Evolutionary conservation across 441 rosid genomes (phyloP).

Genomic region (Gossypium gossypioides): DNA sequence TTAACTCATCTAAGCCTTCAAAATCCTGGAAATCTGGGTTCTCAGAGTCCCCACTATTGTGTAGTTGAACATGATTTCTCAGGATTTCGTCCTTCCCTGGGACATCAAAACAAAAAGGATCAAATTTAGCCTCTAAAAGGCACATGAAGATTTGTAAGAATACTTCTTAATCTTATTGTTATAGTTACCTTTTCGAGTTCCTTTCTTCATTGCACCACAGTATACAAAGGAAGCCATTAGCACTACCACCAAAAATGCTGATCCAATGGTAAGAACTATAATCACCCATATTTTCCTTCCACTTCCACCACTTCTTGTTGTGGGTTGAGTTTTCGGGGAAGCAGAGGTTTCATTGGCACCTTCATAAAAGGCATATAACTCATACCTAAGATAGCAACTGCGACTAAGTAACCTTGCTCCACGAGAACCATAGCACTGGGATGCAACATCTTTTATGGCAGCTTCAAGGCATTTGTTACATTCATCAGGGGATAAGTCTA

Average conservation of each 20-base stretch:
- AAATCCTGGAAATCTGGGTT: not conserved
- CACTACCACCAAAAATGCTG: not conserved
- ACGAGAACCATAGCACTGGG: not conserved
- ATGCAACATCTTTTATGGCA: not conserved
- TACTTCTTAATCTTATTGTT: not conserved
- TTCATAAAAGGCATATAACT: slow-evolving; percentile 17
- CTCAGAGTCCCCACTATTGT: not conserved
- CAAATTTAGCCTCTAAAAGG: not conserved
- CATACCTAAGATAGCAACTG: slow-evolving; percentile 26
- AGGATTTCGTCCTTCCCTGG: slow-evolving; percentile 7
- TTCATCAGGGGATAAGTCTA: slow-evolving; percentile 15
- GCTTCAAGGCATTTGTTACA: slow-evolving; percentile 19
- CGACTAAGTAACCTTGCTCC: slow-evolving; percentile 17
- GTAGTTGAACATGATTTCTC: not conserved
- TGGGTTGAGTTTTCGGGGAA: not conserved
- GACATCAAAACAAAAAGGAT: not conserved
- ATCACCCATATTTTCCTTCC: slow-evolving; percentile 10
- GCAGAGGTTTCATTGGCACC: not conserved
- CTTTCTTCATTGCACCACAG: not conserved
- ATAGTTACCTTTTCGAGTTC: slow-evolving; percentile 7
- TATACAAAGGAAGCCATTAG: not conserved
- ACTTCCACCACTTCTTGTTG: slow-evolving; percentile 1
- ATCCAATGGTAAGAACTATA: slow-evolving; percentile 9
- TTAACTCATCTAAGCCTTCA: slow-evolving; percentile 2
- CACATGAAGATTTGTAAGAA: not conserved